Base-by-base conservation (phyloP, 176 grass and related monocot species). In the Eleusine indica region DNA sequence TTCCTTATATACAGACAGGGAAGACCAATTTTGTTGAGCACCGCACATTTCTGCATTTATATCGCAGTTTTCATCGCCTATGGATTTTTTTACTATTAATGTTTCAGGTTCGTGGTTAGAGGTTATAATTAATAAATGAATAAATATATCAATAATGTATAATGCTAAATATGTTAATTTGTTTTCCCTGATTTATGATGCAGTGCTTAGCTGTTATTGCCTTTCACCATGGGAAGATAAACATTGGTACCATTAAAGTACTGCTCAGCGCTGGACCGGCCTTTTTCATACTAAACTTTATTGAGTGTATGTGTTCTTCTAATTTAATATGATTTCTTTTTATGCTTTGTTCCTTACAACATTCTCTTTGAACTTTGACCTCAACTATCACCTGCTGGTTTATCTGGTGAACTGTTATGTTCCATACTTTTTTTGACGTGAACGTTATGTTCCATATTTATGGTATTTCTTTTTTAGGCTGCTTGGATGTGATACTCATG, bases 31-130 rank as follows among this genome's bases (percentile, higher is more conserved):
- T 98, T 85, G 93, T 98, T 76, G 96, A 98, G 86, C 96, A 98
- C 87, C 96, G 96, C 19, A 98, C 93, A 30, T 98, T 92, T 90
- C 85, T 98, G 73, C 96, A 98, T 40, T 53, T 98, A 70, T 98
- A 95, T 83, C 82, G 89, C 17, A 98, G 96, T 90, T 98, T 98
- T 80, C 96, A 98, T 77, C 96, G 96, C 18, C 82, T 98, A n/a
- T 98, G 96, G 96, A 91, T 98, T 95, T 98, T 98, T 79, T 84
- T 98, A 74, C 30, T 98, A 53, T 82, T 98, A 83, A 98, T 98
- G 96, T 98, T 95, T 80, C 96, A 95, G 91, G 96, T 95, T 76
- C 70, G 82, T 86, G 49, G 13, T 48, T 51, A 80, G 67, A 71
- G 25, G 66, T 56, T 79, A 14, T 64, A 70, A 41, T 75, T 18